phyloP scores from a whole-genome alignment of 768 basidiomycete species.

The Vararia minispora region DNA sequence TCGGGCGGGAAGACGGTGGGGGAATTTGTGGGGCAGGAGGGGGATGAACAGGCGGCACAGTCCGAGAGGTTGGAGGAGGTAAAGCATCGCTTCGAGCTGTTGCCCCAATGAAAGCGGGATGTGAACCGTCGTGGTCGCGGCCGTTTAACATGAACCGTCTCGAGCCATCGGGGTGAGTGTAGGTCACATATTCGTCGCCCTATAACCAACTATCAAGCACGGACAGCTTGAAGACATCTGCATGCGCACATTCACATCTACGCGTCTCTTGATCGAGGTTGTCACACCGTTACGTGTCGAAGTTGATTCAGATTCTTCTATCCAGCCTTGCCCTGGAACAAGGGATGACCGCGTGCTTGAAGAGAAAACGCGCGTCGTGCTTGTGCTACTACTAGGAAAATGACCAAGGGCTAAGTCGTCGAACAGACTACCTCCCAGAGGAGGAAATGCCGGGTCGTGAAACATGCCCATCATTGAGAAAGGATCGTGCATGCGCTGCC shows the following conservation, averaged over 20 bases:
- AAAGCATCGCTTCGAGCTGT: too few relatives aligned
- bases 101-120: too few relatives aligned
- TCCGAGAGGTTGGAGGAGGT: too few relatives aligned
- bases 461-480: constrained; percentile 1
- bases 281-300: constrained; percentile 59
- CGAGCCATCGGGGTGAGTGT: constrained; percentile 55
- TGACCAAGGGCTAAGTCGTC: constrained; percentile 2
- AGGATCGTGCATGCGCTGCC: background rate
- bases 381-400: too few relatives aligned
- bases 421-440: constrained; percentile 7
- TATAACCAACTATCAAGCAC: constrained; percentile 19
- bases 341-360: constrained; percentile 1
- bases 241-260: constrained; percentile 45
- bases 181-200: constrained; percentile 69
- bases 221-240: constrained; percentile 7
- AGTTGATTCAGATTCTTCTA: constrained; percentile 16
- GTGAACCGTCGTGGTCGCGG: constrained; percentile 39
- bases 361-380: too few relatives aligned
- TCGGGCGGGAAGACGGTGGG: too few relatives aligned
- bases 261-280: constrained; percentile 40
- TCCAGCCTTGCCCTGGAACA: constrained; percentile 11
- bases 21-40: too few relatives aligned
- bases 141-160: constrained; percentile 62
- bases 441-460: constrained; percentile 4
- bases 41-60: too few relatives aligned